Percentiles rank a stretch among this genome's conserved stretches.
phyloP scores from a whole-genome alignment of 169 alveolate species.

The Plasmodium vivax region DNA sequence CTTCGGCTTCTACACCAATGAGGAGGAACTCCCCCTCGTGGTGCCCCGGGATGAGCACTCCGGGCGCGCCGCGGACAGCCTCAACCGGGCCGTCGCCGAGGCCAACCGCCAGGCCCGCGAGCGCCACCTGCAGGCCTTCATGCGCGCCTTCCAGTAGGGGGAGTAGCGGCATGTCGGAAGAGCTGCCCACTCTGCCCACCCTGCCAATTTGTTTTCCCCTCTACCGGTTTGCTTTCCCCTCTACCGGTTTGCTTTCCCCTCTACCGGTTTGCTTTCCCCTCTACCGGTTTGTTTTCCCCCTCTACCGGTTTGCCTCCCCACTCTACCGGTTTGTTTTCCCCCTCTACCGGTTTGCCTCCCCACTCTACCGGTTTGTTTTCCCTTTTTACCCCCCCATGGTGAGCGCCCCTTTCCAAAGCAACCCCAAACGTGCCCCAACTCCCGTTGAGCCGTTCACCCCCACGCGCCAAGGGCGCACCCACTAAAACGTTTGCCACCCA shows the following conservation, averaged over 20 bases:
- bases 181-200: too few relatives aligned
- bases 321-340: too few relatives aligned
- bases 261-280: too few relatives aligned
- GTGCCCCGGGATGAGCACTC: neutral
- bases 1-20: slow-evolving; percentile 59
- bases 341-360: neutral
- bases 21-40: neutral
- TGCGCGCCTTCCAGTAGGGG: slow-evolving; percentile 9
- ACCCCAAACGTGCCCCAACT: neutral
- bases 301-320: too few relatives aligned
- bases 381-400: neutral
- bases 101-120: slow-evolving; percentile 13
- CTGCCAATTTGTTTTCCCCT: too few relatives aligned
- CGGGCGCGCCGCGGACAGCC: neutral
- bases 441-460: neutral
- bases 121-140: slow-evolving; percentile 13
- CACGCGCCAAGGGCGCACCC: neutral
- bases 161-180: too few relatives aligned
- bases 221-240: too few relatives aligned
- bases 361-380: neutral
- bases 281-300: too few relatives aligned
- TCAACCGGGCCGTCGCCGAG: neutral
- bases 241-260: too few relatives aligned
- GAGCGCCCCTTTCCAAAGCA: too few relatives aligned
- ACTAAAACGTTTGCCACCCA: neutral